These are phyloP conservation scores for Linderniella brevidens DNA, from an alignment of 257 asterid genomes.

Conservation along the genomic window DNA sequence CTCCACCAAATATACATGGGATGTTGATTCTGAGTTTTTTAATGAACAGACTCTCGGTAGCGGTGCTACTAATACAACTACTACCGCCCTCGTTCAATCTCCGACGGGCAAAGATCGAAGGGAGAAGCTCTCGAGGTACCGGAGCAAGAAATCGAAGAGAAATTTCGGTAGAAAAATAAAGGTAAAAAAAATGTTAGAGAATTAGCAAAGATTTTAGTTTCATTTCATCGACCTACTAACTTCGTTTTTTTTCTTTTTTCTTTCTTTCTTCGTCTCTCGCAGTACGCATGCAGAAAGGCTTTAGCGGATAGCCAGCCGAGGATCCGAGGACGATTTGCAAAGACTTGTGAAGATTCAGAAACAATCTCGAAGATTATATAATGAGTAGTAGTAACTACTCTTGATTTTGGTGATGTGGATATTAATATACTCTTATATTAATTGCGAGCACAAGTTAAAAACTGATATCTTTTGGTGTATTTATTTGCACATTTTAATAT, in stretches of 20 bases:
- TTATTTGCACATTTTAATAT: too few relatives aligned
- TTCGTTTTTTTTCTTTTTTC: neutral
- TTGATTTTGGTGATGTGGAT: too few relatives aligned
- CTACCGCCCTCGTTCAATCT: conserved; percentile 17
- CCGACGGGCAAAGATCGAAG: conserved; percentile 33
- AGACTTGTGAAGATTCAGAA: conserved; percentile 32
- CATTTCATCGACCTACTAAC: too few relatives aligned
- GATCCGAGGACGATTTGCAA: conserved; percentile 83
- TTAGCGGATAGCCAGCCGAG: conserved; percentile 88
- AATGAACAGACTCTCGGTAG: conserved; percentile 57
- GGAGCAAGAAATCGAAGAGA: conserved; percentile 70
- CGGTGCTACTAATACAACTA: conserved; percentile 7
- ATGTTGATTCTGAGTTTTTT: conserved; percentile 37
- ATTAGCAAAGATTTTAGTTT: too few relatives aligned
- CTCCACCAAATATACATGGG: too few relatives aligned
- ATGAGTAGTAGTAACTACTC: too few relatives aligned
- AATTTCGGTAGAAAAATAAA: conserved; percentile 80
- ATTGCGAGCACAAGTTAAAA: too few relatives aligned
- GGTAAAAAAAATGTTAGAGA: conserved; percentile 23
- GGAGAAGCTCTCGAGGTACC: conserved; percentile 78
- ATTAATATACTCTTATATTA: too few relatives aligned
- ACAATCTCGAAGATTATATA: too few relatives aligned
- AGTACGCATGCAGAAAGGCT: conserved; percentile 97
- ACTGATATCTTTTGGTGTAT: too few relatives aligned
- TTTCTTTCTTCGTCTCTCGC: conserved; percentile 3